Evolutionary conservation across 495 filamentous ascomycete genomes (phyloP).

Genomic region (Annulohypoxylon nitens): DNA sequence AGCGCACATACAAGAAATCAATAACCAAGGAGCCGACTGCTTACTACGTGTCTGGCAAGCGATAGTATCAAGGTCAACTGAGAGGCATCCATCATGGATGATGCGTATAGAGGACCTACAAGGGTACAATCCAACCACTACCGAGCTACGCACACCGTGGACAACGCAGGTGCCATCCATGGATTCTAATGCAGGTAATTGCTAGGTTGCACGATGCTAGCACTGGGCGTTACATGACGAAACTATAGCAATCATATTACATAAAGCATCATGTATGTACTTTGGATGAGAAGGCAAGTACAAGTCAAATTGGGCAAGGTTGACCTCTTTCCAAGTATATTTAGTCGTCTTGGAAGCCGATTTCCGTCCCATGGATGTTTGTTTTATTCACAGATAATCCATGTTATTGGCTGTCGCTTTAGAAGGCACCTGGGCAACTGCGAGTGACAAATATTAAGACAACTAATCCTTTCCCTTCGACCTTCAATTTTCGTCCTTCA

Average conservation of each 20-base stretch:
- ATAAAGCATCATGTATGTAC: neutral
- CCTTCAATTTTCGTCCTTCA: neutral
- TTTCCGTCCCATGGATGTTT: conserved; percentile 13
- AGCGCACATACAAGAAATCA: neutral
- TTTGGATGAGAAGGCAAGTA: neutral
- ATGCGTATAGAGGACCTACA: neutral
- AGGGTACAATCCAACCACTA: neutral
- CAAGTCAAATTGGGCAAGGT: neutral
- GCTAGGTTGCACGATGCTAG: neutral
- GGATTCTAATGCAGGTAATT: neutral
- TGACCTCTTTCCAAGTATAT: conserved; percentile 1
- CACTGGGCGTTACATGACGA: neutral
- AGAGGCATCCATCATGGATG: neutral
- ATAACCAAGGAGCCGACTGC: neutral
- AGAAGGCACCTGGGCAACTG: conserved; percentile 19
- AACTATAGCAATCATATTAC: conserved; percentile 13
- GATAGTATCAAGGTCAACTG: no score
- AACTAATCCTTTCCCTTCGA: conserved; percentile 11
- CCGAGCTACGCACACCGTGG: no score
- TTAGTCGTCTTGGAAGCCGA: conserved; percentile 14
- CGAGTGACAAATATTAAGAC: conserved; percentile 5
- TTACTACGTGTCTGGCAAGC: neutral
- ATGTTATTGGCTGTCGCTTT: conserved; percentile 17
- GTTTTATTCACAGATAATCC: conserved; percentile 8
- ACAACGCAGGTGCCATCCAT: conserved; percentile 8